These are phyloP conservation scores for Saprolegnia parasitica DNA, from an alignment of 352 stramenopile species.

Conservation along the genomic window DNA sequence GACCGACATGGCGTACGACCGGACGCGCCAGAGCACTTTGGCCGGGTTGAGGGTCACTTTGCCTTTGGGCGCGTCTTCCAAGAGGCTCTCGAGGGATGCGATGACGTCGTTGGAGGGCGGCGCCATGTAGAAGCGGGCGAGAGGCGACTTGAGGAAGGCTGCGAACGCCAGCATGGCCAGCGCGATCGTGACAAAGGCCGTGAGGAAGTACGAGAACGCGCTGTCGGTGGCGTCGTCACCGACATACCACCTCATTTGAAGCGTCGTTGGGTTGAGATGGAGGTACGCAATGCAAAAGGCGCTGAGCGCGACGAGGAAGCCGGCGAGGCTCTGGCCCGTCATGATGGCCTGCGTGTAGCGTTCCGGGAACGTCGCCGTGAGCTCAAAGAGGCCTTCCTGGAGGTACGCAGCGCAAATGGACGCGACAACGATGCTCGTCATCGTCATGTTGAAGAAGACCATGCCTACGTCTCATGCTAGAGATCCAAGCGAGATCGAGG, in stretches of 20 bases:
- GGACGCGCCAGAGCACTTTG: constrained; percentile 32
- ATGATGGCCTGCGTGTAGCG: constrained; percentile 74
- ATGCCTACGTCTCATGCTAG: constrained; percentile 27
- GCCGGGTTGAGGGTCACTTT: constrained; percentile 12
- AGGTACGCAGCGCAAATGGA: constrained; percentile 64
- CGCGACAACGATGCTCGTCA: constrained; percentile 68
- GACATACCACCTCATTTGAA: not conserved
- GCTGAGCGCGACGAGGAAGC: constrained; percentile 61
- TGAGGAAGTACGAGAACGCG: constrained; percentile 74
- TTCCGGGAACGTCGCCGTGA: constrained; percentile 67
- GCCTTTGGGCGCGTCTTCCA: constrained; percentile 29
- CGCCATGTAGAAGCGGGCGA: constrained; percentile 63
- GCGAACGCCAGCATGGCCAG: constrained; percentile 50
- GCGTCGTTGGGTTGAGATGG: constrained; percentile 24
- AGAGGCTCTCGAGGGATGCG: constrained; percentile 38
- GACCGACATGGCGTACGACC: constrained; percentile 49
- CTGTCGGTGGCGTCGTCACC: constrained; percentile 30
- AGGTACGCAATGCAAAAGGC: constrained; percentile 65
- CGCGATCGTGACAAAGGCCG: constrained; percentile 64
- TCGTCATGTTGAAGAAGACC: constrained; percentile 71
- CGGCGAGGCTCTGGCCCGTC: constrained; percentile 68
- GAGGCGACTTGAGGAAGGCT: constrained; percentile 49
- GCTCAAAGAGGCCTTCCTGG: constrained; percentile 73
- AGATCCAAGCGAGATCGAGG: not conserved
- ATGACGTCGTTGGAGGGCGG: not conserved